Evolutionary conservation across 176 grass and related monocot genomes (phyloP).

Genomic region (Oryza brachyantha): DNA sequence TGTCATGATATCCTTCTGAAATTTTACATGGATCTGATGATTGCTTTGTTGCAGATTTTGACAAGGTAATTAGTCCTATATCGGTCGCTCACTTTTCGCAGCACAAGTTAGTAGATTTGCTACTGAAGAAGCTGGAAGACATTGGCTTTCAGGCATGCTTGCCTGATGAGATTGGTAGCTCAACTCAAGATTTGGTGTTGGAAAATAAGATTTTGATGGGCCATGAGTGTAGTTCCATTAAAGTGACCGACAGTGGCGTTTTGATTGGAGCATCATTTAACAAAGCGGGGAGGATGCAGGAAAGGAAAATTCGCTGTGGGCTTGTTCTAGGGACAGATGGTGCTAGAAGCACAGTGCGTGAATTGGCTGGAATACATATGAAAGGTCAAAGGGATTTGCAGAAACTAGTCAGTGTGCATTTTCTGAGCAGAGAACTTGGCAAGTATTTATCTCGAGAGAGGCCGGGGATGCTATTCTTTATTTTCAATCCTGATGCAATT

Average conservation of each 20-base stretch:
- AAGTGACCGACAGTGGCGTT: conserved; percentile 50
- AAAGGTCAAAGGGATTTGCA: conserved; percentile 79
- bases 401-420: conserved; percentile 87
- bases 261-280: conserved; percentile 48
- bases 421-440: conserved; percentile 78
- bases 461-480: conserved; percentile 92
- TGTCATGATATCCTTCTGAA: not conserved
- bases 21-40: conserved; percentile 9
- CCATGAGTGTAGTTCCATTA: conserved; percentile 69
- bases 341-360: conserved; percentile 63
- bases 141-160: conserved; percentile 53
- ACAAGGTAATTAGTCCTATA: conserved; percentile 69
- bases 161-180: conserved; percentile 35
- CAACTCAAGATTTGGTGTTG: conserved; percentile 18
- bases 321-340: conserved; percentile 82
- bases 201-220: conserved; percentile 88
- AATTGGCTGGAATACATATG: conserved; percentile 78
- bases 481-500: conserved; percentile 76
- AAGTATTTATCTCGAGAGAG: conserved; percentile 71
- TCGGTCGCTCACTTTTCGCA: conserved; percentile 89
- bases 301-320: conserved; percentile 69
- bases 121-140: conserved; percentile 74
- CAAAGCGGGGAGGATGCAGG: conserved; percentile 40
- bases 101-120: conserved; percentile 75
- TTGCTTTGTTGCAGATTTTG: conserved; percentile 61